Percentiles rank a stretch among this genome's conserved stretches.
Evolutionary conservation across 768 basidiomycete genomes (phyloP).

Genomic region (Suillus variegatus): DNA sequence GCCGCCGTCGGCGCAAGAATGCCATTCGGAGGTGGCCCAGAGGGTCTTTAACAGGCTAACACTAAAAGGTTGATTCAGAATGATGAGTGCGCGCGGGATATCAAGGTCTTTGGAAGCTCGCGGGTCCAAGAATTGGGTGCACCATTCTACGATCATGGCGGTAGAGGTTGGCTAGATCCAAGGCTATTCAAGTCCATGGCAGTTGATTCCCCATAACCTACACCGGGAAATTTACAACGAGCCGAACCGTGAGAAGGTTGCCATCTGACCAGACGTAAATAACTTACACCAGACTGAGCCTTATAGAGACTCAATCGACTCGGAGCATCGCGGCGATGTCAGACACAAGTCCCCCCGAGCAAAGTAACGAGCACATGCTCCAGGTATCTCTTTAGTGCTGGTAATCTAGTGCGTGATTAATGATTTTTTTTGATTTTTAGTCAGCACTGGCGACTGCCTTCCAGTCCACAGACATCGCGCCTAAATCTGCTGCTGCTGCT

Average conservation of each 20-base stretch:
- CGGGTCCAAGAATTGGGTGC: slow-evolving; percentile 26
- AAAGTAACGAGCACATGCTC: slow-evolving; percentile 26
- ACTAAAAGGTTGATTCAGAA: slow-evolving; percentile 90
- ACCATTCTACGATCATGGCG: slow-evolving; percentile 22
- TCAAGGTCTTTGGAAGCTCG: slow-evolving; percentile 3
- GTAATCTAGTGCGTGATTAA: neutral
- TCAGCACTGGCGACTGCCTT: slow-evolving; percentile 29
- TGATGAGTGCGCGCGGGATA: slow-evolving; percentile 60
- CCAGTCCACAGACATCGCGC: slow-evolving; percentile 24
- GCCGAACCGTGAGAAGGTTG: slow-evolving; percentile 1
- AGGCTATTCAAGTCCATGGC: neutral
- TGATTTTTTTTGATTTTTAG: slow-evolving; percentile 12
- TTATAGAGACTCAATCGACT: neutral
- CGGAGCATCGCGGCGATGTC: slow-evolving; percentile 21
- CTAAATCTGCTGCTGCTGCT: slow-evolving; percentile 11
- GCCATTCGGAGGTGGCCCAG: slow-evolving; percentile 55
- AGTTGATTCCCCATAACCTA: neutral
- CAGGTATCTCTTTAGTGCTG: slow-evolving; percentile 16
- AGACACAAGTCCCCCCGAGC: slow-evolving; percentile 24
- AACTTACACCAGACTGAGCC: too few relatives aligned
- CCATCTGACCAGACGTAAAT: too few relatives aligned
- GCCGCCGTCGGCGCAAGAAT: slow-evolving; percentile 84
- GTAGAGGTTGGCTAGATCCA: neutral
- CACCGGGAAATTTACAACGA: neutral
- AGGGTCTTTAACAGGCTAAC: slow-evolving; percentile 57